Evolutionary conservation across 352 stramenopile genomes (phyloP).

Genomic region (Globisporangium echinulatum): DNA sequence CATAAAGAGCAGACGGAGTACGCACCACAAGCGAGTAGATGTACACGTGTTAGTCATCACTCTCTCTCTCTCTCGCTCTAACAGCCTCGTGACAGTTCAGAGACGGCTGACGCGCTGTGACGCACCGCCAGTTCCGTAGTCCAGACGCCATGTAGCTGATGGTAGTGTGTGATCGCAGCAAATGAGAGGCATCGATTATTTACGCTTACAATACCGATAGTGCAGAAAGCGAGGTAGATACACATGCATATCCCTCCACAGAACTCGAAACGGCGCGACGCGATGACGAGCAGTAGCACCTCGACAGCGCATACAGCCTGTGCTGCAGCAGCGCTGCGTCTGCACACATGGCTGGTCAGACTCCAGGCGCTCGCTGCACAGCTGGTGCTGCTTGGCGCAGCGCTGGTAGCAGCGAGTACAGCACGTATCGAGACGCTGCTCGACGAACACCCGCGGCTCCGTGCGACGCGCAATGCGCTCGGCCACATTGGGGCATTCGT

Average conservation of each 20-base stretch:
- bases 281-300: no score
- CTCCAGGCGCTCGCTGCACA: not conserved
- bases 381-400: not conserved
- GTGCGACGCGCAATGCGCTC: conserved; percentile 15
- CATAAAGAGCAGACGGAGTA: not conserved
- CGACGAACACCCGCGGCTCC: conserved; percentile 16
- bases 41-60: not conserved
- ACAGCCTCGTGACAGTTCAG: no score
- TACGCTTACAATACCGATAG: no score
- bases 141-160: not conserved
- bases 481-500: conserved; percentile 25
- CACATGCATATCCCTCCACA: no score
- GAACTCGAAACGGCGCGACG: no score
- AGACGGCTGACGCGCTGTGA: not conserved
- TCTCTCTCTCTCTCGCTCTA: no score
- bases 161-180: no score
- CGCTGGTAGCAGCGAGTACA: not conserved
- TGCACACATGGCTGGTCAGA: not conserved
- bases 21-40: not conserved
- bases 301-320: no score
- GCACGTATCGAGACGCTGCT: not conserved
- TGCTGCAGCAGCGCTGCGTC: not conserved
- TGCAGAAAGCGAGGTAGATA: no score
- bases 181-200: no score
- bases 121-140: conserved; percentile 32